phyloP scores from a whole-genome alignment of 2,329 filamentous ascomycete genomes.

The Aureobasidium sp. region DNA sequence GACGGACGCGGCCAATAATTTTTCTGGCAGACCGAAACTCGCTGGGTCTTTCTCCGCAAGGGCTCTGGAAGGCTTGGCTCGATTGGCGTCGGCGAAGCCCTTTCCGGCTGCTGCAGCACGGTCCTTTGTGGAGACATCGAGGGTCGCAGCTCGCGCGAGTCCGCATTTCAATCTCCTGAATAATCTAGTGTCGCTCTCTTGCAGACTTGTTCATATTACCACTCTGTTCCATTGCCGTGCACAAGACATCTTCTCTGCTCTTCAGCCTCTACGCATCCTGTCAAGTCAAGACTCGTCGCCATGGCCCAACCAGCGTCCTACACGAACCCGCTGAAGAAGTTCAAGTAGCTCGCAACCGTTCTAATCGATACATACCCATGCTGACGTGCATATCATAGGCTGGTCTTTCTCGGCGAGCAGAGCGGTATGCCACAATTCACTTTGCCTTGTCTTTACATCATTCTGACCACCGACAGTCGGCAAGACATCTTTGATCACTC shows the following conservation, averaged over 20 bases:
- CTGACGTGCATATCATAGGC: conserved; percentile 43
- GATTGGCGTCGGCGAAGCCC: neutral
- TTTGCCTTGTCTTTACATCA: neutral
- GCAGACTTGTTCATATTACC: neutral
- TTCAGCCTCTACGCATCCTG: no score
- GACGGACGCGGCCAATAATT: neutral
- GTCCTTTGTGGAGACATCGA: conserved; percentile 2
- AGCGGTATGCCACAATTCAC: conserved; percentile 62
- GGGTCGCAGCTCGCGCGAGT: conserved; percentile 8
- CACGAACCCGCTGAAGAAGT: conserved; percentile 99
- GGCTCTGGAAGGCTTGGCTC: neutral
- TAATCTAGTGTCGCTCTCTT: neutral
- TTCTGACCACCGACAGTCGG: conserved; percentile 56
- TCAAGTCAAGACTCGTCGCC: conserved; percentile 29
- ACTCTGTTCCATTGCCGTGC: neutral
- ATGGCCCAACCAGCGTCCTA: conserved; percentile 72
- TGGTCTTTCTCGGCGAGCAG: conserved; percentile 97
- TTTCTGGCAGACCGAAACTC: conserved; percentile 1
- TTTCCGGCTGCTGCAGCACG: neutral
- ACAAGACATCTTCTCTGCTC: neutral
- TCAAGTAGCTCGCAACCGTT: conserved; percentile 62
- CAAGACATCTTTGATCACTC: conserved; percentile 96
- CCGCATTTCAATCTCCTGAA: conserved; percentile 11
- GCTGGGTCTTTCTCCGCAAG: conserved; percentile 1
- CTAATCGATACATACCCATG: neutral